phyloP scores from a whole-genome alignment of 2,329 filamentous ascomycete genomes.

The Thelonectria blattea region DNA sequence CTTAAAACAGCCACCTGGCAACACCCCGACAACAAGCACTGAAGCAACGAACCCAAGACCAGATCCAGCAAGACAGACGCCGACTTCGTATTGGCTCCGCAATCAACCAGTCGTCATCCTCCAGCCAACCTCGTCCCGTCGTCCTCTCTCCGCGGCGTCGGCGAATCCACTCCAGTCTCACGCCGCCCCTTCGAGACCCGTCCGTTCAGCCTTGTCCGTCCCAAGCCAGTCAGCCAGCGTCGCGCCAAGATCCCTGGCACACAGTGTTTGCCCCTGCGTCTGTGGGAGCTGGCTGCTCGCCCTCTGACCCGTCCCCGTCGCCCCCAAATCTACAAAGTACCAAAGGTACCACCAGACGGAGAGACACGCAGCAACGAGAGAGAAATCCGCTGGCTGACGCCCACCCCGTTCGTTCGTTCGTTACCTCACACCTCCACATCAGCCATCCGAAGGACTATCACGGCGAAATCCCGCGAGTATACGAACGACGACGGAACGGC shows the following conservation, averaged over 20 bases:
- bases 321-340: conserved; percentile 32
- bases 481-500: conserved; percentile 15
- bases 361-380: conserved; percentile 34
- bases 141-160: conserved; percentile 5
- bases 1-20: conserved; percentile 13
- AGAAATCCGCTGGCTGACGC: conserved; percentile 22
- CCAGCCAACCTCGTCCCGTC: conserved; percentile 16
- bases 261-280: conserved; percentile 35
- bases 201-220: conserved; percentile 24
- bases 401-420: neutral
- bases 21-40: neutral
- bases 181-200: conserved; percentile 17
- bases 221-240: conserved; percentile 24
- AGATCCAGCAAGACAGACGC: conserved; percentile 9
- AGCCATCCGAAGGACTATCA: conserved; percentile 19
- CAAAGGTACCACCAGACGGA: conserved; percentile 25
- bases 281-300: conserved; percentile 16
- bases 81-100: conserved; percentile 21
- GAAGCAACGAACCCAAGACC: conserved; percentile 1
- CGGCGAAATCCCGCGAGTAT: conserved; percentile 21
- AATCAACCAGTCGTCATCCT: conserved; percentile 14
- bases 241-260: conserved; percentile 24
- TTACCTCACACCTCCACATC: conserved; percentile 22
- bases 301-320: conserved; percentile 22
- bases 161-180: conserved; percentile 15